A percentile compares a stretch with the other conserved stretches of the same genome.
These are phyloP conservation scores for Cladorrhinum sp. DNA, from an alignment of 2,329 filamentous ascomycete species.

Conservation along the genomic window DNA sequence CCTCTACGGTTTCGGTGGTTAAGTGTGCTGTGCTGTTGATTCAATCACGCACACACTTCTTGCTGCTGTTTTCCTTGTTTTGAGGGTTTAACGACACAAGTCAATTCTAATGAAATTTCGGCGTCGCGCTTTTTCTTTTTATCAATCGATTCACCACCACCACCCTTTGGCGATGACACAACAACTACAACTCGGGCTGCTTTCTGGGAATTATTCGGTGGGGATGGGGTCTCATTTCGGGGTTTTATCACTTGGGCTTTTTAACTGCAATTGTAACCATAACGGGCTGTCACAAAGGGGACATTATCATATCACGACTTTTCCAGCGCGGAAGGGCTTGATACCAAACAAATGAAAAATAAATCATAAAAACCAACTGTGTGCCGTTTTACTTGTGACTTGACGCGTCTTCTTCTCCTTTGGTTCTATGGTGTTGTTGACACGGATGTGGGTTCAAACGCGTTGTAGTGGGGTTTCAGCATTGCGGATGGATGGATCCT, in stretches of 20 bases:
- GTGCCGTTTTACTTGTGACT: not conserved
- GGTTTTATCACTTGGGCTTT: not conserved
- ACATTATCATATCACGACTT: not conserved
- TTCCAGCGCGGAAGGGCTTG: not conserved
- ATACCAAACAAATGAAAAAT: conserved; percentile 6
- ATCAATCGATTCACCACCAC: not conserved
- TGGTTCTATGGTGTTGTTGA: conserved; percentile 16
- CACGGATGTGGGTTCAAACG: conserved; percentile 21
- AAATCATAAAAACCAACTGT: not conserved
- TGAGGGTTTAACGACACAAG: not conserved
- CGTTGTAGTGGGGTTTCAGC: no score
- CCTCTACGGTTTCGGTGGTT: conserved; percentile 88
- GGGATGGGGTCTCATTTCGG: not conserved
- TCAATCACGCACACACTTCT: no score
- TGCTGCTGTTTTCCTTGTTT: not conserved
- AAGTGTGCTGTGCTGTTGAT: conserved; percentile 36
- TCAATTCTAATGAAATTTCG: not conserved
- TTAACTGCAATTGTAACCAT: conserved; percentile 3
- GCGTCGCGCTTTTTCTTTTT: not conserved
- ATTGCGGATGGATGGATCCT: no score
- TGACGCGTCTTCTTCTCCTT: not conserved
- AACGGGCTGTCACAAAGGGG: not conserved
- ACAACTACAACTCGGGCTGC: not conserved
- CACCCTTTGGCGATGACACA: no score
- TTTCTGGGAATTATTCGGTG: not conserved